These are phyloP conservation scores for Globisporangium viniferum DNA, from an alignment of 352 stramenopile genomes.

Conservation along the genomic window DNA sequence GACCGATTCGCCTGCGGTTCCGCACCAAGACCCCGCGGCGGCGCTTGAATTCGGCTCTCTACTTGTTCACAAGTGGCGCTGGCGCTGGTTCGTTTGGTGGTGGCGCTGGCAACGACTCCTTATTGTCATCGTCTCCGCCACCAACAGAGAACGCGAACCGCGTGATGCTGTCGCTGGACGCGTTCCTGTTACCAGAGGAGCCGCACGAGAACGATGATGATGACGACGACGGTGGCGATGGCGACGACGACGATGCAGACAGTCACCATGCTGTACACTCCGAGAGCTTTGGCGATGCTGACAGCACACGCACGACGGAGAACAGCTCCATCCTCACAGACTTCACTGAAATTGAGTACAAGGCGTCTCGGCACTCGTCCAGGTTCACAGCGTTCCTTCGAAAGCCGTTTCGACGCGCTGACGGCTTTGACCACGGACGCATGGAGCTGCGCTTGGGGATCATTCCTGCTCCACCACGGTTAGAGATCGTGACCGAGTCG, in stretches of 20 bases:
- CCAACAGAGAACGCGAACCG: background rate
- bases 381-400: conserved; percentile 58
- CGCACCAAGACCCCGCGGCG: conserved; percentile 28
- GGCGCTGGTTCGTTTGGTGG: background rate
- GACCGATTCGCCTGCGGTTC: conserved; percentile 68
- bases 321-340: conserved; percentile 72
- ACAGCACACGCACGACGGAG: conserved; percentile 67
- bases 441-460: conserved; percentile 40
- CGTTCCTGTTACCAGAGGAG: conserved; percentile 36
- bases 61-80: conserved; percentile 5
- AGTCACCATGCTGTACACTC: conserved; percentile 71
- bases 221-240: conserved; percentile 32
- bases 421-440: conserved; percentile 44
- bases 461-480: conserved; percentile 39
- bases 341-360: conserved; percentile 45
- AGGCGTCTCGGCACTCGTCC: conserved; percentile 49
- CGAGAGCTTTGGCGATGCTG: conserved; percentile 71
- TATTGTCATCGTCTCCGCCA: background rate
- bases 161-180: conserved; percentile 18
- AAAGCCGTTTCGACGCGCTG: conserved; percentile 62
- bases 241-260: conserved; percentile 55
- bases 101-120: conserved; percentile 17
- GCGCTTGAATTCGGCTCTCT: conserved; percentile 6
- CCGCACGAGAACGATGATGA: conserved; percentile 49
- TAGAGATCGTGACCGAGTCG: conserved; percentile 49